Evolutionary conservation across 371 early-diverging fungal species (phyloP).

Genomic region (Basidiobolus meristosporus): DNA sequence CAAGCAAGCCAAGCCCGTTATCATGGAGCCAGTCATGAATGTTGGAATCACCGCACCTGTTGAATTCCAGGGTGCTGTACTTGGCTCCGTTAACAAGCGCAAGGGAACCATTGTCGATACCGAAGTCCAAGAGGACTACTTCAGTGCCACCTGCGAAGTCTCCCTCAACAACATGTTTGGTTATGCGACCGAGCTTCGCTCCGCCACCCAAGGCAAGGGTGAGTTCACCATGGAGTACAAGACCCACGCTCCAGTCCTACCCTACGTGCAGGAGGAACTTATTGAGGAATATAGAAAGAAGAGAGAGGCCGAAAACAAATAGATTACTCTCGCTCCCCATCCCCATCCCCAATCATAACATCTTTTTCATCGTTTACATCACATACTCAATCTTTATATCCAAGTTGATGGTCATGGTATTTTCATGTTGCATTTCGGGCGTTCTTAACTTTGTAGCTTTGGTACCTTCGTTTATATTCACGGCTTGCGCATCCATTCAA

Average conservation of each 20-base stretch:
- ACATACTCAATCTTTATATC: too few relatives aligned
- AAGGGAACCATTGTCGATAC: conserved; percentile 89
- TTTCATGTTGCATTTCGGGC: too few relatives aligned
- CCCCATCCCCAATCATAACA: too few relatives aligned
- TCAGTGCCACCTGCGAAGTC: conserved; percentile 65
- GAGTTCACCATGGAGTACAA: conserved; percentile 97
- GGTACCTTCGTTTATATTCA: too few relatives aligned
- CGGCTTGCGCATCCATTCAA: too few relatives aligned
- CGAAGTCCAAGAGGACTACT: conserved; percentile 86
- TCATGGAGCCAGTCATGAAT: conserved; percentile 94
- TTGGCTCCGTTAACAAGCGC: conserved; percentile 87
- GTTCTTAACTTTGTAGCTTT: too few relatives aligned
- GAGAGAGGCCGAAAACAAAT: not conserved
- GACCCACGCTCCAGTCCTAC: conserved; percentile 62
- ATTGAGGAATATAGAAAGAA: conserved; percentile 63
- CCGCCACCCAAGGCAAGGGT: conserved; percentile 92
- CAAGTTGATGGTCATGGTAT: too few relatives aligned
- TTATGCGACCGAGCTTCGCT: conserved; percentile 86
- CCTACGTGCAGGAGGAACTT: conserved; percentile 66
- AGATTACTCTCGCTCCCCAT: too few relatives aligned
- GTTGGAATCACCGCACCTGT: conserved; percentile 78
- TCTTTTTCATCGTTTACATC: too few relatives aligned
- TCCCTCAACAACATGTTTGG: conserved; percentile 97
- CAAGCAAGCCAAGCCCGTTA: conserved; percentile 53
- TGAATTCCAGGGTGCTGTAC: conserved; percentile 88